Evolutionary conservation across 805 yeast species (phyloP).

Genomic region (Candida incommunis): DNA sequence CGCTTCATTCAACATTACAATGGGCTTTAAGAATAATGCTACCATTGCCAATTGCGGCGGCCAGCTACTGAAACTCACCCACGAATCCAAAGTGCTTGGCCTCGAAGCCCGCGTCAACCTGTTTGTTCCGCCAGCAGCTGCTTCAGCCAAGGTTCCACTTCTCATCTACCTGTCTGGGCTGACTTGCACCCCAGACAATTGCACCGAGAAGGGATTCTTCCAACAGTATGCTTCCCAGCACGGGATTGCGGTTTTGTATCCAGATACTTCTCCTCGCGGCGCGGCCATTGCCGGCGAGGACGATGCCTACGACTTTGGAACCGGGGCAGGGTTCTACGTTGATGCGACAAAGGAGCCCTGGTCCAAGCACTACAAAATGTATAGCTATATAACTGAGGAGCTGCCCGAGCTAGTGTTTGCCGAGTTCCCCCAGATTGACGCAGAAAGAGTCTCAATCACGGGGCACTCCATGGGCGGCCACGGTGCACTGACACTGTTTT

Average conservation of each 20-base stretch:
- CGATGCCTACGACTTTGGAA: constrained; percentile 80
- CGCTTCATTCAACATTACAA: background rate
- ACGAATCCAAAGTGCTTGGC: constrained; percentile 47
- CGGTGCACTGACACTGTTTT: constrained; percentile 66
- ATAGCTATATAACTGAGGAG: constrained; percentile 65
- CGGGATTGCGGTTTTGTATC: constrained; percentile 81
- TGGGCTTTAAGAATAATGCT: constrained; percentile 36
- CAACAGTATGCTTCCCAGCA: constrained; percentile 66
- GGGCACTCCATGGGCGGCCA: constrained; percentile 99
- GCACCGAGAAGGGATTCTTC: constrained; percentile 84
- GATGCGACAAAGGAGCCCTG: constrained; percentile 69
- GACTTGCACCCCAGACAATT: constrained; percentile 88
- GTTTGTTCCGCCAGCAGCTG: constrained; percentile 42
- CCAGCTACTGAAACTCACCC: constrained; percentile 56
- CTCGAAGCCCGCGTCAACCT: constrained; percentile 77
- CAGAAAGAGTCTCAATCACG: constrained; percentile 50
- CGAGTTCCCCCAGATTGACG: constrained; percentile 36
- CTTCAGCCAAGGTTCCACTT: constrained; percentile 42
- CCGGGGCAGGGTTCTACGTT: constrained; percentile 91
- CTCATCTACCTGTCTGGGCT: constrained; percentile 74
- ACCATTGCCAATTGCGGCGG: constrained; percentile 62
- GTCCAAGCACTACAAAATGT: constrained; percentile 69
- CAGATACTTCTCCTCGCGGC: constrained; percentile 96
- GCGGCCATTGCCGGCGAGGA: constrained; percentile 63
- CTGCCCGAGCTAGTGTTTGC: constrained; percentile 38